Percentiles rank a stretch among this genome's conserved stretches.
Conservation (phyloP, 495 filamentous ascomycete species). For the Sporormia fimetaria region DNA sequence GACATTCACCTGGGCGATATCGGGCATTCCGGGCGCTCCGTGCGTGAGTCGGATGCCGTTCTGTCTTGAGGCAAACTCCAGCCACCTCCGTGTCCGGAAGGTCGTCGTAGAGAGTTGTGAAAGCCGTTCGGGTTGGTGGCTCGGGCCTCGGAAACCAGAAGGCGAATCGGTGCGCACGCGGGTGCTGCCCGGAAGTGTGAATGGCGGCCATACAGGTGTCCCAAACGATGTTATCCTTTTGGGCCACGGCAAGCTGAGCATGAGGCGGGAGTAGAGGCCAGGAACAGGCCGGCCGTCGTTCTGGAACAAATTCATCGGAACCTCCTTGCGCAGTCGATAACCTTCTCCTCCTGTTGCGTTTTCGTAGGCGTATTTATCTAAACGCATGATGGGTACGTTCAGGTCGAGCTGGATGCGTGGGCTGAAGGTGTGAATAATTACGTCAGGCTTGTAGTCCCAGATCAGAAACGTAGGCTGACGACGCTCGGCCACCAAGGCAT, state of each 20-base stretch:
- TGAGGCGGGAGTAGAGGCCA: constrained; percentile 38
- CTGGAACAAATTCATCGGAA: constrained; percentile 39
- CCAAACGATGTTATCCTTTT: constrained; percentile 26
- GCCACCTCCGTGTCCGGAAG: constrained; percentile 67
- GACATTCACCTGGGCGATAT: too few relatives aligned
- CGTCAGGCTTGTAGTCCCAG: constrained; percentile 56
- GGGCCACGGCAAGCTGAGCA: constrained; percentile 38
- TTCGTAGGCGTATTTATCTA: constrained; percentile 29
- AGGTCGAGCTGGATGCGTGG: constrained; percentile 58
- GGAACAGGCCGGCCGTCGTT: constrained; percentile 31
- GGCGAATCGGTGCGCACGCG: constrained; percentile 40
- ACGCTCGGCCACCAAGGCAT: constrained; percentile 59
- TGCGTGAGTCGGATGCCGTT: constrained; percentile 1
- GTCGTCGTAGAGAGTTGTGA: constrained; percentile 48
- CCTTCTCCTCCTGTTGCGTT: constrained; percentile 1
- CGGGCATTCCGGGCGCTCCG: too few relatives aligned
- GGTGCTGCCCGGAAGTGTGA: constrained; percentile 49
- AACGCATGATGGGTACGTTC: constrained; percentile 56
- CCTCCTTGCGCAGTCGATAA: constrained; percentile 31
- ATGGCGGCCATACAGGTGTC: constrained; percentile 64
- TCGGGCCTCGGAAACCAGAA: constrained; percentile 32
- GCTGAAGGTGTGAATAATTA: constrained; percentile 62
- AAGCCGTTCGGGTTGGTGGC: constrained; percentile 35
- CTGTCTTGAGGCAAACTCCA: constrained; percentile 37
- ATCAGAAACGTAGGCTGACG: constrained; percentile 39